Conservation (phyloP, 2,329 filamentous ascomycete species). For the Tolypocladium ophioglossoides region DNA sequence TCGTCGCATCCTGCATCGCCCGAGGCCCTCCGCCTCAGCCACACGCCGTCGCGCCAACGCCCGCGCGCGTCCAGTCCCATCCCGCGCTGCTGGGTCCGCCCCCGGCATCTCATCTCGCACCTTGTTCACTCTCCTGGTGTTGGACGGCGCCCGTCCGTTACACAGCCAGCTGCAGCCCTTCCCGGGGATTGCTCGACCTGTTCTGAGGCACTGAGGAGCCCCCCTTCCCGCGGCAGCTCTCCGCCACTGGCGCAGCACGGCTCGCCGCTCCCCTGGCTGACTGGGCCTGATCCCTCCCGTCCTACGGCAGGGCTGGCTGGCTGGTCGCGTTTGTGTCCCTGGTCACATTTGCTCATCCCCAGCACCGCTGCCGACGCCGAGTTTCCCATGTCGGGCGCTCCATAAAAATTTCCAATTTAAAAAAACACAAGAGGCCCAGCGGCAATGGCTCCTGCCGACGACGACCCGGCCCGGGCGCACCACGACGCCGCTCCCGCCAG, state of each 20-base stretch:
- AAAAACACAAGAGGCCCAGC: constrained; percentile 4
- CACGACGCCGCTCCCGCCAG: constrained; percentile 17
- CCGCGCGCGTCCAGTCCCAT: too few species aligned
- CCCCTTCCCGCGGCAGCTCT: not conserved
- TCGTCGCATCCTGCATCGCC: too few species aligned
- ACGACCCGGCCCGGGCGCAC: constrained; percentile 18
- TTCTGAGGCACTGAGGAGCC: not conserved
- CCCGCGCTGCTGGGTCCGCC: too few species aligned
- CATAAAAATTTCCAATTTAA: constrained; percentile 27
- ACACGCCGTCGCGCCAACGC: not conserved
- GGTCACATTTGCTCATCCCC: not conserved
- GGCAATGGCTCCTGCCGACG: constrained; percentile 13
- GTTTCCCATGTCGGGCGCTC: constrained; percentile 19
- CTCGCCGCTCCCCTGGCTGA: not conserved
- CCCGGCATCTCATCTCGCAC: not conserved
- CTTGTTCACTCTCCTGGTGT: not conserved
- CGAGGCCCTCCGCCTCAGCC: not conserved
- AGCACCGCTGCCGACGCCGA: constrained; percentile 2
- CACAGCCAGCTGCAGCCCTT: not conserved
- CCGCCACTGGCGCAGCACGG: not conserved
- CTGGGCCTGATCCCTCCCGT: not conserved
- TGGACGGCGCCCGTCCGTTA: not conserved
- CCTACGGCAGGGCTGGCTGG: not conserved
- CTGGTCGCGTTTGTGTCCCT: not conserved
- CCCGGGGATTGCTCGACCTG: not conserved